Conservation (phyloP, 2,329 filamentous ascomycete species). For the Calycina herbarum region DNA sequence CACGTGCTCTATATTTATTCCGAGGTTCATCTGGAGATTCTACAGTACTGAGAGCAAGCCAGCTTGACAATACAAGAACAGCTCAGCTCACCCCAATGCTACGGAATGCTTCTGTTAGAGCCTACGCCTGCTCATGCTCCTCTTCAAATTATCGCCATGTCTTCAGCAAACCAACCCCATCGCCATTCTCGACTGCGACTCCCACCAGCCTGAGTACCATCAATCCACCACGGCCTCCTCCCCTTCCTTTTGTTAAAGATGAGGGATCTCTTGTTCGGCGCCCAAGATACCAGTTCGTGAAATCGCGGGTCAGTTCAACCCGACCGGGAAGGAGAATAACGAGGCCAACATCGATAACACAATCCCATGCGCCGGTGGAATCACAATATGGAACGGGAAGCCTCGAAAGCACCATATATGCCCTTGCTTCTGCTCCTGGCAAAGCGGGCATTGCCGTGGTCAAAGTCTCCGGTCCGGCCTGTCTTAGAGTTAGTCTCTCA, state of each 20-base stretch:
- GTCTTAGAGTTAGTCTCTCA: slow-evolving; percentile 50
- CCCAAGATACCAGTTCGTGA: not conserved
- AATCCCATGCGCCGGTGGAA: not conserved
- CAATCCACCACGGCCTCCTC: not conserved
- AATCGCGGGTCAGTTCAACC: not conserved
- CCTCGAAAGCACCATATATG: slow-evolving; percentile 73
- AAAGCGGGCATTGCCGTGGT: slow-evolving; percentile 89
- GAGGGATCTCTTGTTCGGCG: no score
- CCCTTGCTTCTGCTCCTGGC: slow-evolving; percentile 82
- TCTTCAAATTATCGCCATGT: not conserved
- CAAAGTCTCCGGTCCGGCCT: slow-evolving; percentile 78
- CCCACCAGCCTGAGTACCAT: not conserved
- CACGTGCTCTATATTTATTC: no score
- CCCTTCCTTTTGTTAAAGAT: not conserved
- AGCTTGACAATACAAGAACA: not conserved
- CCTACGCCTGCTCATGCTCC: not conserved
- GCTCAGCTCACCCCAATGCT: not conserved
- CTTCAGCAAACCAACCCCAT: not conserved
- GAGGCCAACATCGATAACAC: not conserved
- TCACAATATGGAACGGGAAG: not conserved
- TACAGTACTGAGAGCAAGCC: no score
- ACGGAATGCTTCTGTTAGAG: not conserved
- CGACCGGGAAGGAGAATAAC: not conserved
- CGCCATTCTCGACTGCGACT: not conserved
- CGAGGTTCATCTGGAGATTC: not conserved